Evolutionary conservation across 345 rosid genomes (phyloP).

Genomic region (Raphanus raphanistrum): DNA sequence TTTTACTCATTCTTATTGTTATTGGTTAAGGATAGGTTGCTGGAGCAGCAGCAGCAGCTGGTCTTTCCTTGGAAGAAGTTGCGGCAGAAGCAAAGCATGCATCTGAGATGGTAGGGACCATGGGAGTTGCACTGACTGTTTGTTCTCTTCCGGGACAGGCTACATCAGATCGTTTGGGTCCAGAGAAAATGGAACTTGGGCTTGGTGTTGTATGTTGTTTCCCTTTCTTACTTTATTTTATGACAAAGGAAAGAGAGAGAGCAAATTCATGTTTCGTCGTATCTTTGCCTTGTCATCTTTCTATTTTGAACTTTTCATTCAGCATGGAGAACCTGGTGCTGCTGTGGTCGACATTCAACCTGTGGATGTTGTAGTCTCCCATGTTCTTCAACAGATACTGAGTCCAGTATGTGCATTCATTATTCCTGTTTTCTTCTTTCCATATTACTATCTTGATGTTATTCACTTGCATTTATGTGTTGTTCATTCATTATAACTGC

Average conservation of each 20-base stretch:
- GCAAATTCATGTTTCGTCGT: not conserved
- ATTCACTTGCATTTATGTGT: constrained; percentile 4
- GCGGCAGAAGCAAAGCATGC: constrained; percentile 78
- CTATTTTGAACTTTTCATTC: constrained; percentile 22
- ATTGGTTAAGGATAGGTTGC: constrained; percentile 60
- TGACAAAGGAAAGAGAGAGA: not conserved
- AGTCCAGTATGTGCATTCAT: constrained; percentile 58
- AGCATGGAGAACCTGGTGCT: constrained; percentile 98
- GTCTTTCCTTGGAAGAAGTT: constrained; percentile 73
- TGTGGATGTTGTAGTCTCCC: constrained; percentile 83
- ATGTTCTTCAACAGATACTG: constrained; percentile 75
- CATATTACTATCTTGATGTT: not conserved
- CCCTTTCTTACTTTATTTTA: not conserved
- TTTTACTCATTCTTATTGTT: constrained; percentile 21
- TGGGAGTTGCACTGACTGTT: constrained; percentile 91
- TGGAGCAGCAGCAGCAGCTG: constrained; percentile 92
- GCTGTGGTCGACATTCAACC: constrained; percentile 86
- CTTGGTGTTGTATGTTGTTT: constrained; percentile 86
- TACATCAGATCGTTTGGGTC: constrained; percentile 83
- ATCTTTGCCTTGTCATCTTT: not conserved
- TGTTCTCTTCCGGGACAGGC: constrained; percentile 88
- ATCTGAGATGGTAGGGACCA: constrained; percentile 83
- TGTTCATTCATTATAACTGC: constrained; percentile 40
- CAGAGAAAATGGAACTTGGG: constrained; percentile 94
- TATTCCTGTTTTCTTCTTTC: constrained; percentile 10